Percentiles rank a stretch among this genome's conserved stretches.
phyloP scores from a whole-genome alignment of 2,329 filamentous ascomycete genomes.

The Epichloe elymi region DNA sequence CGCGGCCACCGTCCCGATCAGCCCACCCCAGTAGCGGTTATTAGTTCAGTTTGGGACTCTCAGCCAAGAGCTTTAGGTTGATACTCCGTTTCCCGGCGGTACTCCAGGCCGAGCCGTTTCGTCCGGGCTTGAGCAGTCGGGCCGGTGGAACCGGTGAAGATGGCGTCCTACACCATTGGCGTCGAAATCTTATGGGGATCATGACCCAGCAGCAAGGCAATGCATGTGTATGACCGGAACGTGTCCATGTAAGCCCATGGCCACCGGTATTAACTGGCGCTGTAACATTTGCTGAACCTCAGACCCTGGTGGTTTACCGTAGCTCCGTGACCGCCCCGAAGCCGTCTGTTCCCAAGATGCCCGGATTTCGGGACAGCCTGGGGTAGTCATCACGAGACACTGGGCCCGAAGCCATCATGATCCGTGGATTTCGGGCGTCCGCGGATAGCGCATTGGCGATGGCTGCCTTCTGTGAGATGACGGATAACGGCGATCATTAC shows the following conservation, averaged over 20 bases:
- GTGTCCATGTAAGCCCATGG: too few species aligned
- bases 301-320: too few species aligned
- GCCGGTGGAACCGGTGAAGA: neutral
- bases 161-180: neutral
- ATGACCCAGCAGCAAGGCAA: neutral
- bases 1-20: conserved; percentile 2
- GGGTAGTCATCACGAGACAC: neutral
- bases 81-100: too few species aligned
- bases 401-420: conserved; percentile 1
- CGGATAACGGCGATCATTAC: too few species aligned
- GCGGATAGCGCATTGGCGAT: conserved; percentile 1
- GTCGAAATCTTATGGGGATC: neutral
- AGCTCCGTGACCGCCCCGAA: too few species aligned
- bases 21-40: neutral
- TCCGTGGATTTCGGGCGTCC: conserved; percentile 3
- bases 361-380: neutral
- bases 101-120: too few species aligned
- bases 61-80: too few species aligned
- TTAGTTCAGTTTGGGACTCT: neutral
- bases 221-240: too few species aligned
- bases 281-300: too few species aligned
- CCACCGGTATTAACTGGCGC: too few species aligned
- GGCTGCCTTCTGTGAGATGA: too few species aligned
- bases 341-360: neutral
- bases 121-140: neutral